Base-by-base conservation (phyloP, 78 protist species). In the Polysphondylium violaceum region DNA sequence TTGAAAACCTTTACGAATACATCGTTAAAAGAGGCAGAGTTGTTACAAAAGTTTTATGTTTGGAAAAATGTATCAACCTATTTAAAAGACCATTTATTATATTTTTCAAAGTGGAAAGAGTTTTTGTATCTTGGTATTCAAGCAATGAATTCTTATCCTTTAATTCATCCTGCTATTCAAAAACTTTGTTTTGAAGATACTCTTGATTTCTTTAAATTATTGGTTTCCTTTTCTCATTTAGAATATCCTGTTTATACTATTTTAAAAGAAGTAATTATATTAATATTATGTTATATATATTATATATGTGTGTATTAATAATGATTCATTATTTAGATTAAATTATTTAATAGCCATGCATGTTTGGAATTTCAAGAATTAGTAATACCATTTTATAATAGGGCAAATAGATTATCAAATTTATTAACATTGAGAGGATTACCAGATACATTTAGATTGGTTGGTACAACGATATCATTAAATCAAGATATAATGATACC, bases 41-140 rank as follows among this genome's bases (percentile, higher is more conserved):
- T 56, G 21, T 4, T n/a, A 47, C 63, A 71, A 47, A 71, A 47
- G 38, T 41, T 31, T 31, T 17, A 71, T 31, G 41, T 71, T 16
- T 71, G 41, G 41, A 71, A 29, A 31, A 0, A 41, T 31, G 5
- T 33, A n/a, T 50, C 23, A 16, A 25, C 23, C 0, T 71, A 50
- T 29, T 47, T 47, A 16, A 71, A 16, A 29, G 63, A 71, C 0
- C 43, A 71, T 50, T 25, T 71, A 11, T 19, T 19, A 29, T 71
- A 27, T 33, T 71, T 71, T 71, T 25, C 29, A 7, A 71, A 50
- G 31, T 71, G 77, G 77, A 71, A 51, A 21, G 77, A 71, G 9
- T 17, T 53, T 1, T 31, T 71, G 14, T 41, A 25, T 31, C 12
- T 36, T 47, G 6, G 40, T 17, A 41, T 71, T 31, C 61, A 50